These are phyloP conservation scores for Coemansia guatemalensis DNA, from an alignment of 192 early-diverging fungal genomes.

Conservation along the genomic window DNA sequence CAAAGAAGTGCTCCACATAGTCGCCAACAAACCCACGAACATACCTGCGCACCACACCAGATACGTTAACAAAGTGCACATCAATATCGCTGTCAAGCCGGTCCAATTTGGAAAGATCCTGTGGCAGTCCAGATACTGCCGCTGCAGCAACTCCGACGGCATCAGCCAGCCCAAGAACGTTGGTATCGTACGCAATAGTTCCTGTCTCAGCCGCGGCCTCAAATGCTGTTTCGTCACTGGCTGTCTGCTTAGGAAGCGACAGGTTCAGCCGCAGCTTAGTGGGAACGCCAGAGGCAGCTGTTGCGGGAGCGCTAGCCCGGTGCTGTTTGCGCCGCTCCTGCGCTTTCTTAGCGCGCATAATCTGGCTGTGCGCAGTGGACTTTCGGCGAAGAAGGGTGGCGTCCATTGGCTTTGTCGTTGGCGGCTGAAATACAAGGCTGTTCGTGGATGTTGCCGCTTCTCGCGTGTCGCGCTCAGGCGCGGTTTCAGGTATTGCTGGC, in stretches of 20 bases:
- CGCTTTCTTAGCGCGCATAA: neutral
- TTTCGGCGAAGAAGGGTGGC: neutral
- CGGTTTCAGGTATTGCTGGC: neutral
- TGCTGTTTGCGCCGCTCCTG: neutral
- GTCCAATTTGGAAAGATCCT: constrained; percentile 36
- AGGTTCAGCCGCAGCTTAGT: neutral
- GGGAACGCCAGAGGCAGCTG: neutral
- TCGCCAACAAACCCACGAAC: constrained; percentile 41
- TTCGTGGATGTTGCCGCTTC: neutral
- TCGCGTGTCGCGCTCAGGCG: neutral
- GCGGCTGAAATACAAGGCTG: neutral
- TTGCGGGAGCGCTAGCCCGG: neutral
- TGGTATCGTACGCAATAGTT: neutral
- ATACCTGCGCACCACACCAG: constrained; percentile 20
- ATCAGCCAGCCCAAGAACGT: neutral
- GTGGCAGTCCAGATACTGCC: constrained; percentile 20
- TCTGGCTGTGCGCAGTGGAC: neutral
- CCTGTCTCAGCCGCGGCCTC: neutral
- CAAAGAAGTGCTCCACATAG: constrained; percentile 37
- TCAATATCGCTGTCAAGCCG: constrained; percentile 45
- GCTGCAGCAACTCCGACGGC: neutral
- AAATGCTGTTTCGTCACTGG: neutral
- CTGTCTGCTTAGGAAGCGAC: neutral
- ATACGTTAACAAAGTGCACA: constrained; percentile 30
- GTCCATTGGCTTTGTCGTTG: neutral